Percentiles rank a stretch among this genome's conserved stretches.
Conservation (phyloP, 2,329 filamentous ascomycete genomes). For the Lithohypha guttulata region DNA sequence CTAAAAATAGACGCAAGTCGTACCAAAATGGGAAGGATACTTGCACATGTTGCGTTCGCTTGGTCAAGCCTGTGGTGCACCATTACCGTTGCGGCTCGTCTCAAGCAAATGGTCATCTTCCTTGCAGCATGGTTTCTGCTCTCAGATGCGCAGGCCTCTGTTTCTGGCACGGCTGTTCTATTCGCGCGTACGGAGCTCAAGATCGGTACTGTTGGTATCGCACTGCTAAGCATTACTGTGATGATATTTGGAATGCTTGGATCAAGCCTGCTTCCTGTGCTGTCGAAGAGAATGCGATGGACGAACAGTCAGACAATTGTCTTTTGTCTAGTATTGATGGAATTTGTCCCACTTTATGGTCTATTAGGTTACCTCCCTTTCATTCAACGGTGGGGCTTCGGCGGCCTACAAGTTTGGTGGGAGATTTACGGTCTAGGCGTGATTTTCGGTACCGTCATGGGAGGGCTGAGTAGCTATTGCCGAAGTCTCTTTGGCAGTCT, state of each 20-base stretch:
- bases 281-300: slow-evolving; percentile 57
- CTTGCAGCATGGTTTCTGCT: slow-evolving; percentile 82
- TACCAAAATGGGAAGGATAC: not conserved
- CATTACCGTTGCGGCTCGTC: slow-evolving; percentile 54
- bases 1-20: not conserved
- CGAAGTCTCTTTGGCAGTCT: slow-evolving; percentile 77
- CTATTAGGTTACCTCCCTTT: slow-evolving; percentile 73
- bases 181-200: slow-evolving; percentile 82
- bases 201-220: slow-evolving; percentile 71
- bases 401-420: slow-evolving; percentile 77
- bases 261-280: slow-evolving; percentile 71
- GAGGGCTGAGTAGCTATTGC: slow-evolving; percentile 76
- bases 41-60: slow-evolving; percentile 5
- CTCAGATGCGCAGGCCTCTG: slow-evolving; percentile 81
- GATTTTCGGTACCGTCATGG: slow-evolving; percentile 78
- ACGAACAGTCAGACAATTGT: slow-evolving; percentile 75
- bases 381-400: slow-evolving; percentile 58
- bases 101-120: slow-evolving; percentile 71
- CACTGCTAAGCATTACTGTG: slow-evolving; percentile 78
- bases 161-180: slow-evolving; percentile 78
- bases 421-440: slow-evolving; percentile 86
- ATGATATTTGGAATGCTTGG: slow-evolving; percentile 70
- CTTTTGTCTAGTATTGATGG: slow-evolving; percentile 74
- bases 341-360: slow-evolving; percentile 82
- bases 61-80: slow-evolving; percentile 35